Evolutionary conservation across 2,329 filamentous ascomycete genomes (phyloP).

Genomic region (Penicillium occitanis): DNA sequence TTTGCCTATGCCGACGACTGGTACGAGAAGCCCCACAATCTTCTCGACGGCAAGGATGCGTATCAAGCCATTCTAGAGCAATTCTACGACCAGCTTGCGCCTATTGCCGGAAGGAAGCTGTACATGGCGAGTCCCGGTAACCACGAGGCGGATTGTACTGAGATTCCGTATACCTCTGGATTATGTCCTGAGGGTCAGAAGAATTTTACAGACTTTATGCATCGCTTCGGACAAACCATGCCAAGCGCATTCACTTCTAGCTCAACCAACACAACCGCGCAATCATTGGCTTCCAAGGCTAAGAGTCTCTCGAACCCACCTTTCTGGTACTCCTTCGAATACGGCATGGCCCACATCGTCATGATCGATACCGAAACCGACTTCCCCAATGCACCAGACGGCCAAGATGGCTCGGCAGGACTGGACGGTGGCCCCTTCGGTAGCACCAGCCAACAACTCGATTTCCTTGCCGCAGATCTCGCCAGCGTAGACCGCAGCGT

Average conservation of each 20-base stretch:
- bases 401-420: conserved; percentile 40
- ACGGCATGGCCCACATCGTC: conserved; percentile 56
- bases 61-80: conserved; percentile 58
- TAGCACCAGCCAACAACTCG: conserved; percentile 49
- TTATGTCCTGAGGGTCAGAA: conserved; percentile 48
- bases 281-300: conserved; percentile 8
- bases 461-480: conserved; percentile 57
- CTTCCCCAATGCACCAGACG: conserved; percentile 53
- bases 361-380: conserved; percentile 61
- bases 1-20: conserved; percentile 62
- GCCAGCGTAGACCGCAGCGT: conserved; percentile 56
- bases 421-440: conserved; percentile 55
- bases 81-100: conserved; percentile 58
- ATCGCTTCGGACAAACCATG: conserved; percentile 56
- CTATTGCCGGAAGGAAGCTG: conserved; percentile 54
- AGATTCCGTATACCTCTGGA: conserved; percentile 19
- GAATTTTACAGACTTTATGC: conserved; percentile 62
- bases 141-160: conserved; percentile 56
- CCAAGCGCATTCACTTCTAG: conserved; percentile 53
- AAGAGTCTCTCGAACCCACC: conserved; percentile 37
- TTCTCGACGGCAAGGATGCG: conserved; percentile 51
- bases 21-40: conserved; percentile 49
- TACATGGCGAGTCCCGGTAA: conserved; percentile 62
- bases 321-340: conserved; percentile 60
- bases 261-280: conserved; percentile 45